phyloP scores from a whole-genome alignment of 805 yeast genomes.

The Candida chilensis region DNA sequence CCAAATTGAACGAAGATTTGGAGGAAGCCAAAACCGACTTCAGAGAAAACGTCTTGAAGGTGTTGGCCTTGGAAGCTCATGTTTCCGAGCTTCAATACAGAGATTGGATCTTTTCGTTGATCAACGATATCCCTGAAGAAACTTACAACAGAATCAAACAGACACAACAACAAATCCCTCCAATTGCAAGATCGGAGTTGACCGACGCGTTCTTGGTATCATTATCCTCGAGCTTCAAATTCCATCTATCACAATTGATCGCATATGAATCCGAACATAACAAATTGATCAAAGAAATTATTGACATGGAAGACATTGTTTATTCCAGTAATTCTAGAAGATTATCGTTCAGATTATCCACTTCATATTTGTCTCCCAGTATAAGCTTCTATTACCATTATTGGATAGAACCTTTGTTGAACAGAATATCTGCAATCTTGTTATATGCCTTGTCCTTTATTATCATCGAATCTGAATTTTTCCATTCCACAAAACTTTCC shows the following conservation, averaged over 20 bases:
- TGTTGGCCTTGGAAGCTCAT: conserved; percentile 39
- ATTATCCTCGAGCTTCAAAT: conserved; percentile 42
- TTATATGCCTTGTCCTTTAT: conserved; percentile 37
- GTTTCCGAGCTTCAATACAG: conserved; percentile 37
- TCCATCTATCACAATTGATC: conserved; percentile 38
- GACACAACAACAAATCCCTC: not conserved
- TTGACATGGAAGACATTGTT: conserved; percentile 50
- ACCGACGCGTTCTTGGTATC: conserved; percentile 35
- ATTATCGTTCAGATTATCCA: conserved; percentile 4
- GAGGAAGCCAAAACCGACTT: conserved; percentile 56
- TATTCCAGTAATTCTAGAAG: conserved; percentile 20
- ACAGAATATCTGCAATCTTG: conserved; percentile 30
- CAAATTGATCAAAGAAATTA: conserved; percentile 34
- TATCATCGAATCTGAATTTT: conserved; percentile 64
- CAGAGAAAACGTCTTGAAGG: conserved; percentile 54
- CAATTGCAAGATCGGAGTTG: conserved; percentile 20
- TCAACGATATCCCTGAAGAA: conserved; percentile 33
- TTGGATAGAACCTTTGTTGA: conserved; percentile 35
- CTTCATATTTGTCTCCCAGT: conserved; percentile 21
- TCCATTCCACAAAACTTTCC: conserved; percentile 62
- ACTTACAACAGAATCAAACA: conserved; percentile 4
- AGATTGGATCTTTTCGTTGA: conserved; percentile 58
- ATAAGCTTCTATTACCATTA: conserved; percentile 29
- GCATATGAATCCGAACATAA: conserved; percentile 54
- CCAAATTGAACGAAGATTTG: conserved; percentile 45